Percentiles rank a stretch among this genome's conserved stretches.
Evolutionary conservation across 352 stramenopile species (phyloP).

Genomic region (Pythium sp.): DNA sequence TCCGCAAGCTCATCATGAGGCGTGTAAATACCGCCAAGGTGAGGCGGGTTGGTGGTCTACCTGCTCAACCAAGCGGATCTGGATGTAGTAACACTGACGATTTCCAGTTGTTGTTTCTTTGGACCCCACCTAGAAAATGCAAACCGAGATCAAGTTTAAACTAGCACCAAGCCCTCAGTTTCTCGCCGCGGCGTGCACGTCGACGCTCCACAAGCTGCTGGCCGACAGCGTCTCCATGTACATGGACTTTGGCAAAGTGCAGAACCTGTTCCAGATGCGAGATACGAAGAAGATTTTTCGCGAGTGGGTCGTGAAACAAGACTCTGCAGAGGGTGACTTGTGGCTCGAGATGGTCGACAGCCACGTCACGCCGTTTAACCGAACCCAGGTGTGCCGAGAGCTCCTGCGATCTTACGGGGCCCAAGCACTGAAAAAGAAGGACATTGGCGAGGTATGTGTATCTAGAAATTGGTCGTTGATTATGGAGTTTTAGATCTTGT

Average conservation of each 20-base stretch:
- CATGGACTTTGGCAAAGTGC: not conserved
- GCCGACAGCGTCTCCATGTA: not conserved
- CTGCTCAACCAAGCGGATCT: not conserved
- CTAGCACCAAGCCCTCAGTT: not conserved
- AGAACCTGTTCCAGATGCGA: not conserved
- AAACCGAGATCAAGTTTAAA: not conserved
- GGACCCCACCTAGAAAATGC: not conserved
- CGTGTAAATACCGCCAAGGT: constrained; percentile 5
- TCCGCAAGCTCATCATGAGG: constrained; percentile 7
- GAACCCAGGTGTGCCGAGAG: not conserved
- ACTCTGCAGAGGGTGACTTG: not conserved
- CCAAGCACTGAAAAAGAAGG: not conserved
- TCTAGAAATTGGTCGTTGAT: not conserved
- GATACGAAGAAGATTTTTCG: not conserved
- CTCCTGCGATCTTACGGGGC: not conserved
- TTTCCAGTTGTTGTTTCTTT: not conserved
- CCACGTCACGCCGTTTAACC: not conserved
- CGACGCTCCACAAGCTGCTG: not conserved
- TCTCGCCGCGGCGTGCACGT: not conserved
- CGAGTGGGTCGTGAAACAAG: not conserved
- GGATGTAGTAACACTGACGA: not conserved
- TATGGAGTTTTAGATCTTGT: too few species aligned
- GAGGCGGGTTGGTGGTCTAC: not conserved
- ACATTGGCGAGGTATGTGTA: not conserved
- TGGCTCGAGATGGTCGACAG: not conserved